Base-by-base conservation (phyloP, 176 grass and related monocot species). In the Musa beccarii region DNA sequence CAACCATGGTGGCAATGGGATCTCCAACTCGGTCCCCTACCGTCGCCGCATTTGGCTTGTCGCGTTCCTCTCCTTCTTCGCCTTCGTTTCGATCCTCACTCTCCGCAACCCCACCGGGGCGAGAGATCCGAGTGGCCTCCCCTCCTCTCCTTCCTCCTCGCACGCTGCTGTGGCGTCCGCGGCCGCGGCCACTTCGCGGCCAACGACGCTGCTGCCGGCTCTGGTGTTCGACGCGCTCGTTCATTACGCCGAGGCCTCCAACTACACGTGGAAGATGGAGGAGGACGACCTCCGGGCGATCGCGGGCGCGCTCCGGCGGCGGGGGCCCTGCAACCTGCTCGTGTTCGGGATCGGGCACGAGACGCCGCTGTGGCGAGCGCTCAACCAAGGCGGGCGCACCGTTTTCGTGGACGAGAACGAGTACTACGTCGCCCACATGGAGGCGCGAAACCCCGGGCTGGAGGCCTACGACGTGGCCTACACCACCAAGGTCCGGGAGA, bases 1-100 rank as follows among this genome's bases (percentile, higher is more conserved):
- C 68, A 70, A 70, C 53, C 53, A 74, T 17, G 72, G 72, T 9
- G 51, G 72, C 13, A 51, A 74, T 29, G 53, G 53, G 21, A 28
- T 52, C 83, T 49, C 85, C 64, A 75, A 68, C 79, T 55, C 87
- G 51, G 57, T 63, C 2, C 75, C 79, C 63, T 21, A 65, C 63
- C 63, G 24, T 10, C 63, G 25, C 22, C 63, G 63, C 63, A 22
- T 22, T 66, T 66, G 63, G 23, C 63, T 66, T 10, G 22, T 66
- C 63, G 63, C 63, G 3, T 5, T 66, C 23, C 63, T 66, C 6
- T 50, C 77, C 81, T 53, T 43, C 34, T 43, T 67, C 26, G 29
- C 65, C 26, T 67, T 67, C 23, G 65, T 25, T 26, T 43, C 65
- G 24, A 23, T 67, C 26, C 25, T 67, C 65, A 29, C 24, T 67